A percentile compares a stretch with the other conserved stretches of the same genome.
Evolutionary conservation across 2,329 filamentous ascomycete genomes (phyloP).

Genomic region (Hyphodiscus sp.): DNA sequence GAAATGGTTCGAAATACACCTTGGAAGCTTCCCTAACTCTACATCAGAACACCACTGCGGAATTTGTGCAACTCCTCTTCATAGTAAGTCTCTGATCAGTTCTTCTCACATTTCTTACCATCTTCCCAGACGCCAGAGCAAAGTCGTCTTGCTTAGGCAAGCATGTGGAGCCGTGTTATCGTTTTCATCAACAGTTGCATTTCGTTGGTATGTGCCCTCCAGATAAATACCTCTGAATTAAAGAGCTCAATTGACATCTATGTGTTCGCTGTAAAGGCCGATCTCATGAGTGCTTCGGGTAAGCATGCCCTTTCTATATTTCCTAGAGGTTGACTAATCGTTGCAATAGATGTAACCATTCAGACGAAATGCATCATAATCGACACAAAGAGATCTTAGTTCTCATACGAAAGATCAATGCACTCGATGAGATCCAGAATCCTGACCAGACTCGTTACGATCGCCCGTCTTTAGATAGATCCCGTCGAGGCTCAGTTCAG

Average conservation of each 20-base stretch:
- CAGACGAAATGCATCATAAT: constrained; percentile 28
- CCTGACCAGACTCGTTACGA: background rate
- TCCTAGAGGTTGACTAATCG: background rate
- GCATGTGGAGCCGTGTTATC: constrained; percentile 30
- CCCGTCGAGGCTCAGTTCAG: constrained; percentile 2
- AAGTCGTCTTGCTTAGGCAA: constrained; percentile 28
- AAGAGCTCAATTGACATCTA: background rate
- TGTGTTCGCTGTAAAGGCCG: constrained; percentile 17
- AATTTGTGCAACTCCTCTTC: constrained; percentile 25
- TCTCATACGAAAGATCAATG: constrained; percentile 21
- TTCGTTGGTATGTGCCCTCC: constrained; percentile 25
- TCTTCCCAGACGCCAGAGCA: constrained; percentile 22
- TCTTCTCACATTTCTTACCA: background rate
- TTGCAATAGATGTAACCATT: constrained; percentile 22
- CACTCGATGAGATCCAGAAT: constrained; percentile 14
- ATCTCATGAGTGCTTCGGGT: constrained; percentile 27
- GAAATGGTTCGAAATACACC: background rate
- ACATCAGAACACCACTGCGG: constrained; percentile 29
- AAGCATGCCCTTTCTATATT: constrained; percentile 2
- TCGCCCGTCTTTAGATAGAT: background rate
- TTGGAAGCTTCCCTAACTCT: constrained; percentile 9
- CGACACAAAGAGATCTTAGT: constrained; percentile 28
- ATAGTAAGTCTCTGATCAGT: constrained; percentile 17
- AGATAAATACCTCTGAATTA: background rate
- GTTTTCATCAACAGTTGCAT: constrained; percentile 30